A percentile compares a stretch with the other conserved stretches of the same genome.
These are phyloP conservation scores for Phoenix dactylifera DNA, from an alignment of 176 grass and related monocot species.

Conservation along the genomic window DNA sequence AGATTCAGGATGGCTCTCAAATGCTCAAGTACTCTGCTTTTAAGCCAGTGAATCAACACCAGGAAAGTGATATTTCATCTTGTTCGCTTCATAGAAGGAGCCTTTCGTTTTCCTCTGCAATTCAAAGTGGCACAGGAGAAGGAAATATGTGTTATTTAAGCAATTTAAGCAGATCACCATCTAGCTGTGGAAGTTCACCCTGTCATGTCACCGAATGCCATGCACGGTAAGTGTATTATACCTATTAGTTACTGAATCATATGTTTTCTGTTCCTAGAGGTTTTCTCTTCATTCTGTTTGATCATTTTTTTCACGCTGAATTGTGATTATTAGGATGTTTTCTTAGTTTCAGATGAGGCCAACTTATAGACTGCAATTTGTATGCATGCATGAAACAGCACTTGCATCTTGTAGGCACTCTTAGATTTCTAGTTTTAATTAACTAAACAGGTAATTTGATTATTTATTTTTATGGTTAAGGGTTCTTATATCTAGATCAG, in stretches of 20 bases:
- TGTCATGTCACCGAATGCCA: slow-evolving; percentile 16
- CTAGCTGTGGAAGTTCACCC: not conserved
- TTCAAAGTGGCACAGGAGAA: slow-evolving; percentile 23
- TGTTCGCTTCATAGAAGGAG: slow-evolving; percentile 39
- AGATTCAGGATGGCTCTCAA: slow-evolving; percentile 4
- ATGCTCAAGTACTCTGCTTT: slow-evolving; percentile 20
- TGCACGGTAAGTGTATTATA: slow-evolving; percentile 16
- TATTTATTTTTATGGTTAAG: too few relatives aligned
- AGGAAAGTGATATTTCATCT: slow-evolving; percentile 23
- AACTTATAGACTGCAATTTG: too few relatives aligned
- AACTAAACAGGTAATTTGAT: too few relatives aligned
- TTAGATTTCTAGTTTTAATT: too few relatives aligned
- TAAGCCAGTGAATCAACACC: slow-evolving; percentile 24
- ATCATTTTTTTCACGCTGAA: too few relatives aligned
- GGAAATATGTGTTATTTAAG: not conserved
- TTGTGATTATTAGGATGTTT: too few relatives aligned
- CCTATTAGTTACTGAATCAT: too few relatives aligned
- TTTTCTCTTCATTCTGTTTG: too few relatives aligned
- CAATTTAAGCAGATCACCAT: slow-evolving; percentile 3
- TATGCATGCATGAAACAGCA: too few relatives aligned
- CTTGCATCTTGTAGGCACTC: too few relatives aligned
- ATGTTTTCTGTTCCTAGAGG: not conserved
- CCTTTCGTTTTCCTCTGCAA: slow-evolving; percentile 42
- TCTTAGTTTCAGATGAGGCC: too few relatives aligned
- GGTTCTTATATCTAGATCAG: too few relatives aligned